Conservation (phyloP, 2,329 filamentous ascomycete genomes). For the Penicillium thymicola region DNA sequence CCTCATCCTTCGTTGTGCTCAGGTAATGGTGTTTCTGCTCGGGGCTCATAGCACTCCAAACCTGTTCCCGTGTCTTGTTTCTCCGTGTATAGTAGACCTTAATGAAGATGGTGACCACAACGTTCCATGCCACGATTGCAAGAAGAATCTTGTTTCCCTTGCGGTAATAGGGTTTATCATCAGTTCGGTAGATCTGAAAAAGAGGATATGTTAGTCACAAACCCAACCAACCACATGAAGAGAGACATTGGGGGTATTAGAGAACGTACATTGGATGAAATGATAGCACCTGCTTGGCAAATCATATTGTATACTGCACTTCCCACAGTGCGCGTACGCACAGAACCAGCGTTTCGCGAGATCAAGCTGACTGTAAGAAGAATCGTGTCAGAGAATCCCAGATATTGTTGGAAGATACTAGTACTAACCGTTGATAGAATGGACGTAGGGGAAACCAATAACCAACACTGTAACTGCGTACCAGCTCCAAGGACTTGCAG, state of each 20-base stretch:
- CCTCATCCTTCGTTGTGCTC: slow-evolving; percentile 31
- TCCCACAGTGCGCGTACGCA: slow-evolving; percentile 30
- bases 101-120: slow-evolving; percentile 48
- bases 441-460: slow-evolving; percentile 53
- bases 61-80: slow-evolving; percentile 50
- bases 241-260: not conserved
- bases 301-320: slow-evolving; percentile 36
- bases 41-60: slow-evolving; percentile 47
- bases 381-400: not conserved
- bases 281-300: slow-evolving; percentile 31
- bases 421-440: slow-evolving; percentile 43
- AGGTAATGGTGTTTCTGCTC: slow-evolving; percentile 47
- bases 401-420: not conserved
- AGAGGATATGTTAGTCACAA: not conserved
- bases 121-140: slow-evolving; percentile 47
- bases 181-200: slow-evolving; percentile 49
- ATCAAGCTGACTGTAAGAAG: slow-evolving; percentile 13
- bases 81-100: slow-evolving; percentile 40
- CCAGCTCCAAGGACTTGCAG: slow-evolving; percentile 49
- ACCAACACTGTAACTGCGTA: slow-evolving; percentile 39
- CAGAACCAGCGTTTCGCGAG: slow-evolving; percentile 30
- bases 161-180: slow-evolving; percentile 54
- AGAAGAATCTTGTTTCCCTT: slow-evolving; percentile 54
- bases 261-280: slow-evolving; percentile 27
- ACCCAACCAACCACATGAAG: fast-evolving